Evolutionary conservation across 2,329 filamentous ascomycete species (phyloP), one percentile per base, ranked within the genome.

Genomic region (Mycosphaerella arachidis): DNA sequence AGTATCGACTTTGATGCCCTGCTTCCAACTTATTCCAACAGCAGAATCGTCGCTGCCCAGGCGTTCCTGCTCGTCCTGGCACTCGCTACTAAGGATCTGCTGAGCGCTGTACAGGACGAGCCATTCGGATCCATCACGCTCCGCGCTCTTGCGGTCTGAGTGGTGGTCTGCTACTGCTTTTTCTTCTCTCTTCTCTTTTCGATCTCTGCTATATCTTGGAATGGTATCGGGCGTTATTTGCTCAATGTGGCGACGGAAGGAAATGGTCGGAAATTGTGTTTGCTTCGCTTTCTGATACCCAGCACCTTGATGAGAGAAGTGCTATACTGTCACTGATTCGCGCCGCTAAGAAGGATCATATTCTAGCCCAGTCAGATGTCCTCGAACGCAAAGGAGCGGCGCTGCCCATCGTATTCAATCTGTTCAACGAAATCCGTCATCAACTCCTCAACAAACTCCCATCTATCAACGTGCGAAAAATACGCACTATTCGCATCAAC

Each of bases 31-130:
- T 70, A 70, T 9, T 74, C 78, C 46, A 84, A 83, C 31, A 78
- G 72, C 46, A 81, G 78, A 37, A 77, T 84, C 31, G 85, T 91
- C 12, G 89, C 88, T 8, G 86, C 89, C 1, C 89, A 92, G 72
- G 90, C 86, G 0, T 88, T 91, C 70, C 84, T 89, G 75, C 89
- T 94, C 71, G 80, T 90, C 1, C 81, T 95, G 13, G 80, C 82
- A 10, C 80, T 94, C 48, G 86, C 84, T 3, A 73, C 72, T 33
- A 77, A 77, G 65, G 73, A 73, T 9, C 63, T 80, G 59, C 65
- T 81, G 59, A 72, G 74, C 66, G 71, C 78, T 48, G 74, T 82
- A 62, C 91, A 96, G 74, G 74, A 73, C 3, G 71, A 76, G 37
- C 67, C 70, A 0, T 81, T 78, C 57, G 75, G 73, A 12, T 43